These are phyloP conservation scores for Barnettozyma vustinii DNA, from an alignment of 805 yeast genomes.

Conservation along the genomic window DNA sequence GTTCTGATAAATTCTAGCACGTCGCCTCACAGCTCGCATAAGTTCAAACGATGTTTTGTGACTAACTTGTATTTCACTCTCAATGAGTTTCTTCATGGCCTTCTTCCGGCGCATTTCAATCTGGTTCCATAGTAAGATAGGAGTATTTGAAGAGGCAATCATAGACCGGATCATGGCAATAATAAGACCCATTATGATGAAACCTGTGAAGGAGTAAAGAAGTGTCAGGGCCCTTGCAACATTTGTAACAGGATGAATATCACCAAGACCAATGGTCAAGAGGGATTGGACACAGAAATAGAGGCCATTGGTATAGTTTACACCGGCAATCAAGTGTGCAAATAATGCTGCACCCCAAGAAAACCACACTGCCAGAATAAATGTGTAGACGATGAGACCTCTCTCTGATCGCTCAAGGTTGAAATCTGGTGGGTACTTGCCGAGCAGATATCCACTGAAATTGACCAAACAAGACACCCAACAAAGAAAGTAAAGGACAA, in stretches of 20 bases:
- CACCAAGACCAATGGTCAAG: constrained; percentile 80
- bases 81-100: constrained; percentile 21
- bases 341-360: constrained; percentile 64
- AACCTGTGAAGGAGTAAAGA: constrained; percentile 63
- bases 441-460: constrained; percentile 51
- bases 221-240: constrained; percentile 55
- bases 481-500: constrained; percentile 55
- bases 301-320: constrained; percentile 59
- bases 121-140: constrained; percentile 61
- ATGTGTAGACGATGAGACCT: constrained; percentile 65
- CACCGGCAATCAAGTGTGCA: constrained; percentile 34
- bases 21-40: constrained; percentile 47
- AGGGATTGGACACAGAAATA: constrained; percentile 71
- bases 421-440: constrained; percentile 65
- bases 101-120: constrained; percentile 46
- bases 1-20: constrained; percentile 35
- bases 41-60: constrained; percentile 46
- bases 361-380: constrained; percentile 63
- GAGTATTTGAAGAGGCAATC: constrained; percentile 53
- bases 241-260: constrained; percentile 48
- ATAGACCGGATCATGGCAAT: constrained; percentile 64
- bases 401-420: constrained; percentile 65
- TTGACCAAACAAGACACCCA: constrained; percentile 48
- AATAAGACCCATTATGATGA: constrained; percentile 68
- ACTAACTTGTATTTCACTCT: constrained; percentile 24